Conservation (phyloP, 495 filamentous ascomycete species). For the Hypoxylon fragiforme region DNA sequence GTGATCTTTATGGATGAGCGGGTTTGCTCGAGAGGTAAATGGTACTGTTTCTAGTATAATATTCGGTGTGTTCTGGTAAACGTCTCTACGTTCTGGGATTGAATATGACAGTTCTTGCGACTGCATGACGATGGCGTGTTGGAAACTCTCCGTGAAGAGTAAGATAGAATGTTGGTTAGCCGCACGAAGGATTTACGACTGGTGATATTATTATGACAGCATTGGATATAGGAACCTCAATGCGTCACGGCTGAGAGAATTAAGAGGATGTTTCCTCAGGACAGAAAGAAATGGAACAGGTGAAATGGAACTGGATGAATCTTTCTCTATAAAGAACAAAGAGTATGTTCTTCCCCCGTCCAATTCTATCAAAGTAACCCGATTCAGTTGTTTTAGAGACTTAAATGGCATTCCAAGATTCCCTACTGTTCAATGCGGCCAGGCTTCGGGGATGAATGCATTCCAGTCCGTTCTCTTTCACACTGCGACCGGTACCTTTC, state of each 20-base stretch:
- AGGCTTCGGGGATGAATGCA: conserved; percentile 15
- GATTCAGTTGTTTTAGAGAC: conserved; percentile 4
- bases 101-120: neutral
- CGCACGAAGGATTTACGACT: neutral
- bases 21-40: conserved; percentile 17
- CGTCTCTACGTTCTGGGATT: neutral
- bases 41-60: conserved; percentile 8
- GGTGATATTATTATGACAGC: conserved; percentile 1
- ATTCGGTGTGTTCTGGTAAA: neutral
- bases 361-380: conserved; percentile 3
- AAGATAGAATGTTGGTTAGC: neutral
- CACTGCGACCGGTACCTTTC: neutral
- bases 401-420: conserved; percentile 20
- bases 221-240: neutral
- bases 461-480: conserved; percentile 12
- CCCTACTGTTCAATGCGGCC: conserved; percentile 22
- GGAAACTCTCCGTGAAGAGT: neutral
- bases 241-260: neutral
- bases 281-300: neutral
- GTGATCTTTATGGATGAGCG: conserved; percentile 12
- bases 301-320: conserved; percentile 14
- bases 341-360: neutral
- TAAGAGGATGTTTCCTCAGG: neutral
- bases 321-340: conserved; percentile 22
- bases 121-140: conserved; percentile 6